Conservation (phyloP, 148 eudicot species). For the Silene uniflora region DNA sequence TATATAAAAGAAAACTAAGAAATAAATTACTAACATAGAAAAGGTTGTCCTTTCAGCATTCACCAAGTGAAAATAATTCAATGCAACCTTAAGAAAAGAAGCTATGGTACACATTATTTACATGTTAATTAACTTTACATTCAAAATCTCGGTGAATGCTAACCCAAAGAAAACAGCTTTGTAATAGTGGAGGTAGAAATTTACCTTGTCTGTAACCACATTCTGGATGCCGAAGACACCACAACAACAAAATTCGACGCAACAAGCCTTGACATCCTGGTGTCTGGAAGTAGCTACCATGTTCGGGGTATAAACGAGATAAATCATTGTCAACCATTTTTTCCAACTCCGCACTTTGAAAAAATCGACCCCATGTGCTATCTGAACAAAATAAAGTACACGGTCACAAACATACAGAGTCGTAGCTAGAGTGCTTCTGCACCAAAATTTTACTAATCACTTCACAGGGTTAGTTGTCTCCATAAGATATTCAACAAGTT, state of each 20-base stretch:
- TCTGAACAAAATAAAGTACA: constrained; percentile 41
- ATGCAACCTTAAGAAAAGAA: neutral
- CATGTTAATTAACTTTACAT: neutral
- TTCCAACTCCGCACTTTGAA: constrained; percentile 90
- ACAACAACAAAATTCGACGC: constrained; percentile 77
- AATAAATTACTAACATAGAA: constrained; percentile 5
- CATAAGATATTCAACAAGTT: neutral
- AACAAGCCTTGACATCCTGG: constrained; percentile 85
- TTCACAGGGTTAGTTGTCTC: neutral
- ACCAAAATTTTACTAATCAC: constrained; percentile 2
- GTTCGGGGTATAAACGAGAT: constrained; percentile 95
- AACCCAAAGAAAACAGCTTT: neutral
- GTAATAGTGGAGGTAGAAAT: neutral
- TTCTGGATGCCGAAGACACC: constrained; percentile 95
- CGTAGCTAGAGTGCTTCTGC: neutral
- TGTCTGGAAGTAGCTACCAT: constrained; percentile 90
- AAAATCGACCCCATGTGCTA: constrained; percentile 97
- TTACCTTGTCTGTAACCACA: constrained; percentile 97
- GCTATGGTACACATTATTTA: neutral
- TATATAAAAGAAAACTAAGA: constrained; percentile 11
- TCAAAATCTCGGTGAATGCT: neutral
- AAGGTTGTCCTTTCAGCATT: neutral
- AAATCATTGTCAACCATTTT: constrained; percentile 94
- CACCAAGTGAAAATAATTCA: neutral
- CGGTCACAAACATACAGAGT: neutral